Evolutionary conservation across 176 grass and related monocot species (phyloP), one percentile per base, ranked within the genome.

Genomic region (Aechmea fasciata): DNA sequence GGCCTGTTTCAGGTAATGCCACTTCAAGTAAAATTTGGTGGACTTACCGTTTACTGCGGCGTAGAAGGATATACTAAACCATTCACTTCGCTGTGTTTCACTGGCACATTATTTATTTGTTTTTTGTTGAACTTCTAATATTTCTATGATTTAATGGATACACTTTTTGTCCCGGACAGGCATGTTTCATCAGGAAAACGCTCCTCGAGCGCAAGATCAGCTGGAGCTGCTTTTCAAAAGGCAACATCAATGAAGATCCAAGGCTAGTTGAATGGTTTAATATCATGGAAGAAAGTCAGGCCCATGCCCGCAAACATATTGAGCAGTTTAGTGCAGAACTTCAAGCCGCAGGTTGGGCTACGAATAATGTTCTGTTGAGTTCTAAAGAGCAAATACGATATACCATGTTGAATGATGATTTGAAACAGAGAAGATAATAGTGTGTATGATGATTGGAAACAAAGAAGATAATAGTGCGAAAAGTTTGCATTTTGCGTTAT

Each of bases 321-420:
- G 18, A 13, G 12, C 26, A 67, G 29, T 67, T 67, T 6, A 67
- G 10, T n/a, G 33, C 33, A 67, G 65, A 67, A 67, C 65, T 67
- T n/a, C 41, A 10, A 48, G 9, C 2, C 6, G 33, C 41, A 17
- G 65, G 65, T n/a, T 67, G 65, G 65, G 28, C 18, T 67, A 41
- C 17, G 65, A 67, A 67, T 15, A 67, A 67, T 47, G 15, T 67
- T 67, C 33, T 67, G 26, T 67, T 67, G 65, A 67, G 48, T 67
- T 67, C 15, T 2, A 26, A 47, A 18, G 65, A 67, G 65, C 65
- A 67, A 10, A 67, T n/a, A n/a, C 12, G 41, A 14, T 67, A 67
- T n/a, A 48, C 33, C 65, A 17, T 67, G 12, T 4, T 48, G 11
- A 47, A 17, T 47, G 65, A 14, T 33, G 65, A 49, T 67, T 48